These are phyloP conservation scores for Malania oleifera DNA, from an alignment of 164 flowering plant species.

Conservation along the genomic window DNA sequence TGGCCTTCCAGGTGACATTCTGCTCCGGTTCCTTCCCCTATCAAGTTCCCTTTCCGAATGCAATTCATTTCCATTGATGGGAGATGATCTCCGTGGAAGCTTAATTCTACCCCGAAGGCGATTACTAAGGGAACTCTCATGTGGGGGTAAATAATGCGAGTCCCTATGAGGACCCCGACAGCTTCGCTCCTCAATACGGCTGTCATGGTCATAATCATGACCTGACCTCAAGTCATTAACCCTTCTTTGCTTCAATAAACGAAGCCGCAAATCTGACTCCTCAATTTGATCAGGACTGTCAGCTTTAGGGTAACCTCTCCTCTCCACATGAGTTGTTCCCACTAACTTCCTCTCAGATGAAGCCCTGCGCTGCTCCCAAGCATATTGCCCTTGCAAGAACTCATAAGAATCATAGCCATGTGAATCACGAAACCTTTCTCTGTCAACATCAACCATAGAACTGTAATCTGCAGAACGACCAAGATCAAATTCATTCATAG, in stretches of 20 bases:
- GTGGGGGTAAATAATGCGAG: constrained; percentile 20
- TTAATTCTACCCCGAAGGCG: not conserved
- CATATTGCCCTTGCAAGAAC: constrained; percentile 39
- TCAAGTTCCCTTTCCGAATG: not conserved
- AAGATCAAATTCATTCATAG: constrained; percentile 37
- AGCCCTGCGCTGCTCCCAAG: constrained; percentile 36
- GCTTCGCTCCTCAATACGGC: constrained; percentile 32
- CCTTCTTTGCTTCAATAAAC: constrained; percentile 58
- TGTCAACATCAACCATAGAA: constrained; percentile 37
- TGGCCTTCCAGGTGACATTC: not conserved
- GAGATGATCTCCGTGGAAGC: not conserved
- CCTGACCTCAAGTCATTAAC: constrained; percentile 61
- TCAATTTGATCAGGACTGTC: constrained; percentile 41
- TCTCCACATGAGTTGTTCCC: constrained; percentile 32
- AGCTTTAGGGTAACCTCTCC: constrained; percentile 36
- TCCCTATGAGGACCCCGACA: constrained; percentile 35
- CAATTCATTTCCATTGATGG: not conserved
- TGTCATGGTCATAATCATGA: constrained; percentile 35
- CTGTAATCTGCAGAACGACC: constrained; percentile 36
- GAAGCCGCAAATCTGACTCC: constrained; percentile 59
- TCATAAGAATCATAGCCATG: constrained; percentile 48
- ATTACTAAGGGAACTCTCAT: not conserved
- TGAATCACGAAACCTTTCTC: constrained; percentile 34
- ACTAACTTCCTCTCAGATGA: constrained; percentile 28
- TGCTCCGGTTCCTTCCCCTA: not conserved